Evolutionary conservation across 73 alveolate genomes (phyloP).

Genomic region (Paramecium biaurelia): DNA sequence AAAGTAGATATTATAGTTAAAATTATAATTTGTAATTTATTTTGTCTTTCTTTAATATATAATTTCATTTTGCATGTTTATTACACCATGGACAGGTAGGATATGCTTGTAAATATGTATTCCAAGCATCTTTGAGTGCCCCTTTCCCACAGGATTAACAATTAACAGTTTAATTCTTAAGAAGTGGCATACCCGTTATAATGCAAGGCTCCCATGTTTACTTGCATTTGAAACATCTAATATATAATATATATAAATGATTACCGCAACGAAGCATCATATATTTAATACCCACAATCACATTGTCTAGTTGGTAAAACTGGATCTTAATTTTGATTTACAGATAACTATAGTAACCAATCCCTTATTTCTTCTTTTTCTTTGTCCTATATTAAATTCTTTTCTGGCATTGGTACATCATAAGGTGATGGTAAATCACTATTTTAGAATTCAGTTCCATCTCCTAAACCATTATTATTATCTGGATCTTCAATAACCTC

Average conservation of each 20-base stretch:
- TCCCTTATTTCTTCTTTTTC: constrained; percentile 95
- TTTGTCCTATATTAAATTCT: constrained; percentile 83
- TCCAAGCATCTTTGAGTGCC: constrained; percentile 97
- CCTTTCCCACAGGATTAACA: constrained; percentile 95
- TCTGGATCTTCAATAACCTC: constrained; percentile 99
- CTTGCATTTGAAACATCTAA: constrained; percentile 27
- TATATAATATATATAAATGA: background rate
- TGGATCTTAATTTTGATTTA: constrained; percentile 80
- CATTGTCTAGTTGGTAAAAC: constrained; percentile 81
- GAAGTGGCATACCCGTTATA: constrained; percentile 95
- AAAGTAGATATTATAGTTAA: no score
- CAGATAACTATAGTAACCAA: constrained; percentile 93
- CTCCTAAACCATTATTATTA: constrained; percentile 82
- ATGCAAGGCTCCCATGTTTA: constrained; percentile 84
- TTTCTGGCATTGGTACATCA: constrained; percentile 96
- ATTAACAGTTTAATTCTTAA: constrained; percentile 78
- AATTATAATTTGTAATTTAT: background rate
- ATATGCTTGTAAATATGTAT: constrained; percentile 76
- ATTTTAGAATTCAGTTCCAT: constrained; percentile 94
- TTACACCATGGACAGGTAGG: constrained; percentile 93
- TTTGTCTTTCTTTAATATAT: background rate
- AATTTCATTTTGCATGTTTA: constrained; percentile 59
- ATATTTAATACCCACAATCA: constrained; percentile 92
- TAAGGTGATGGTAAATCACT: constrained; percentile 96
- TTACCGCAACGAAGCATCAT: constrained; percentile 82